Percentiles rank a stretch among this genome's conserved stretches.
These are phyloP conservation scores for Rhodocollybia butyracea DNA, from an alignment of 768 basidiomycete genomes.

Conservation along the genomic window DNA sequence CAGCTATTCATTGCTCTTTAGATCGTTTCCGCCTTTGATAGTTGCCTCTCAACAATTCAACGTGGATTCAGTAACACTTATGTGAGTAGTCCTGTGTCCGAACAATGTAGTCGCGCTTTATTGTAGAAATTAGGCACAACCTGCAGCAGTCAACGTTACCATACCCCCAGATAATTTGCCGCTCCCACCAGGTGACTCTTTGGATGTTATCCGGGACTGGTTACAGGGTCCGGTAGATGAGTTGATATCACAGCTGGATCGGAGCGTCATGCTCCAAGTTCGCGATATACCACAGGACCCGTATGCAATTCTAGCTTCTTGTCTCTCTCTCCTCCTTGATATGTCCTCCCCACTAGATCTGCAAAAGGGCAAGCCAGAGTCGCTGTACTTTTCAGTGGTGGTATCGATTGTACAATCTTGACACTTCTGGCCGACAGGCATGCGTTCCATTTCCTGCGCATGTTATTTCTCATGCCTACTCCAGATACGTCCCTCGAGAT, in stretches of 20 bases:
- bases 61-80: conserved; percentile 10
- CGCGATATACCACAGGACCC: conserved; percentile 56
- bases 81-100: neutral
- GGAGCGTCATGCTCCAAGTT: conserved; percentile 67
- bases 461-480: neutral
- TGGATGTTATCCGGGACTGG: conserved; percentile 42
- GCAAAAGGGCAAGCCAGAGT: conserved; percentile 48
- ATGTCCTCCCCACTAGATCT: conserved; percentile 12
- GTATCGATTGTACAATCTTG: conserved; percentile 87
- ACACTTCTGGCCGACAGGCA: conserved; percentile 79
- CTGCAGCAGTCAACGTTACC: conserved; percentile 27
- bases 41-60: conserved; percentile 12
- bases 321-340: neutral
- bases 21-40: conserved; percentile 14
- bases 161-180: conserved; percentile 38
- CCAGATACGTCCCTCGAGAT: conserved; percentile 64
- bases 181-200: neutral
- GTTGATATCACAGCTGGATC: conserved; percentile 53
- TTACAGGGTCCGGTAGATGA: conserved; percentile 42
- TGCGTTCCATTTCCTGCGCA: conserved; percentile 13
- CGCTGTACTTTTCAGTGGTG: conserved; percentile 92
- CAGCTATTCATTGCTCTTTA: neutral
- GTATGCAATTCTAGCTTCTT: conserved; percentile 23
- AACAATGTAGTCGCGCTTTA: neutral
- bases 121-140: conserved; percentile 23